These are phyloP conservation scores for Wickerhamomyces queroliae DNA, from an alignment of 805 yeast genomes.

Conservation along the genomic window DNA sequence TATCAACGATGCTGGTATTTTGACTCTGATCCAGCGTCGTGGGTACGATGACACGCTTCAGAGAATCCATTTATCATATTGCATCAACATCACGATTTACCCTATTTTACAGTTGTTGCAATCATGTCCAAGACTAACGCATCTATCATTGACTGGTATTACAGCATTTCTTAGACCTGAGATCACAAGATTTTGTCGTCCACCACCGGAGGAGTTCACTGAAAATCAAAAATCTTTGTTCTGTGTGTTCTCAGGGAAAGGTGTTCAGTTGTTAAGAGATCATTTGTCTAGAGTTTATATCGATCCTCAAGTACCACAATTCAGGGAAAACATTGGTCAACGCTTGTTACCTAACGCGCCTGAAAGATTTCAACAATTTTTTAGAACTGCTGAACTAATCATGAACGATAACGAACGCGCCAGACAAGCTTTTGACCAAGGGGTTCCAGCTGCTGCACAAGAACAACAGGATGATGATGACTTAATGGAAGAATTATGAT, in stretches of 20 bases:
- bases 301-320: neutral
- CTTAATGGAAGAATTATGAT: no score
- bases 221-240: constrained; percentile 79
- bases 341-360: neutral
- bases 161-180: constrained; percentile 84
- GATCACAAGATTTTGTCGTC: constrained; percentile 80
- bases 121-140: constrained; percentile 83
- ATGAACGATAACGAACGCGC: neutral
- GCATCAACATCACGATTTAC: constrained; percentile 69
- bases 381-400: neutral
- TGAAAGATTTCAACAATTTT: neutral
- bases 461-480: no score
- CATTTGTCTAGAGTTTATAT: constrained; percentile 42
- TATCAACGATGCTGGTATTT: constrained; percentile 80
- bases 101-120: constrained; percentile 73
- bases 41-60: constrained; percentile 79
- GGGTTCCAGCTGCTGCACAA: neutral
- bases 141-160: constrained; percentile 88
- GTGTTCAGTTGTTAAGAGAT: constrained; percentile 71
- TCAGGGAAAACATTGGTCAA: neutral
- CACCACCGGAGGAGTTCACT: constrained; percentile 88
- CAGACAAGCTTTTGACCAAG: neutral
- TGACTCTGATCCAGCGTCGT: constrained; percentile 58
- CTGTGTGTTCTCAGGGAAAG: constrained; percentile 91
- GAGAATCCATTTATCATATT: constrained; percentile 89